Percentiles rank a stretch among this genome's conserved stretches.
Conservation (phyloP, 2,329 filamentous ascomycete genomes). For the Verruconis gallopava region DNA sequence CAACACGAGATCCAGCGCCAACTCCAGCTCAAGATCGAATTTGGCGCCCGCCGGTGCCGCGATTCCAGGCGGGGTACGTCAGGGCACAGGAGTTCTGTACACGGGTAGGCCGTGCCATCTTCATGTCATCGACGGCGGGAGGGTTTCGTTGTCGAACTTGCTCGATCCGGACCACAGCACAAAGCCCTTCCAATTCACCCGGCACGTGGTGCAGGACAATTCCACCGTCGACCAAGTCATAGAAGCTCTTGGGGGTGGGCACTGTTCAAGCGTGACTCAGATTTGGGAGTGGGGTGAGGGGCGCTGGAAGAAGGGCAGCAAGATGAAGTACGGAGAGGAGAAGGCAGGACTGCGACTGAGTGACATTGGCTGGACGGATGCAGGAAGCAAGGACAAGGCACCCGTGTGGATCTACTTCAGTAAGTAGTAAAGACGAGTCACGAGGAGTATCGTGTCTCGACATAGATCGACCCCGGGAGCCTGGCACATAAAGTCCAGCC, state of each 20-base stretch:
- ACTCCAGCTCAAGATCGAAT: not conserved
- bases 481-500: no score
- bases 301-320: conserved; percentile 11
- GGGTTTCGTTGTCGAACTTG: not conserved
- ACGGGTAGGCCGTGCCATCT: not conserved
- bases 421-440: not conserved
- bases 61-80: conserved; percentile 1
- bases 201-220: conserved; percentile 7
- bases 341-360: conserved; percentile 3
- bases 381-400: not conserved
- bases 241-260: conserved; percentile 6
- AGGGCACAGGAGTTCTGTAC: not conserved
- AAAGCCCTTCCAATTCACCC: not conserved
- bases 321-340: not conserved
- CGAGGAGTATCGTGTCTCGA: no score
- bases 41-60: not conserved
- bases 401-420: conserved; percentile 2
- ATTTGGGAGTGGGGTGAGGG: conserved; percentile 10
- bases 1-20: no score
- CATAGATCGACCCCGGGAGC: no score
- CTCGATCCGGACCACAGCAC: not conserved
- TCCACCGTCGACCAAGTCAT: conserved; percentile 10
- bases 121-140: conserved; percentile 1
- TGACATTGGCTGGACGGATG: conserved; percentile 5
- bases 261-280: conserved; percentile 11